A percentile compares a stretch with the other conserved stretches of the same genome.
Conservation (phyloP, 768 basidiomycete genomes). For the Calocybe gangraenosa region DNA sequence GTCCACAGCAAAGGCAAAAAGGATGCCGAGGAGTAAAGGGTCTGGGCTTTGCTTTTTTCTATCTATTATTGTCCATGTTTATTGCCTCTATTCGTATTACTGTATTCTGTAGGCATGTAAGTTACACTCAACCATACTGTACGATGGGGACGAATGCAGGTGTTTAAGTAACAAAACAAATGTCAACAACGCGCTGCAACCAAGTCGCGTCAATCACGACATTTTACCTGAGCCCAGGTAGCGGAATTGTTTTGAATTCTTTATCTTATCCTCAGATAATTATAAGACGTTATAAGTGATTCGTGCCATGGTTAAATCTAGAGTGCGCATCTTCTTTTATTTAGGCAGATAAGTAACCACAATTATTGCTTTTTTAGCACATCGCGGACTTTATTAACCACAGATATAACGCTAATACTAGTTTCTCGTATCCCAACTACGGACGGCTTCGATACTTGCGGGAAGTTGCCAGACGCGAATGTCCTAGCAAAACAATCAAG, state of each 20-base stretch:
- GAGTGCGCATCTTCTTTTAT: too few species aligned
- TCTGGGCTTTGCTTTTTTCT: conserved; percentile 1
- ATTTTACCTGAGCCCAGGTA: too few species aligned
- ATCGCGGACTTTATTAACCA: conserved; percentile 36
- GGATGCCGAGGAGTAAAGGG: conserved; percentile 31
- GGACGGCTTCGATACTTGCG: conserved; percentile 22
- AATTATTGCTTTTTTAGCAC: not conserved
- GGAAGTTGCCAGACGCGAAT: conserved; percentile 29
- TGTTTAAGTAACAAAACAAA: too few species aligned
- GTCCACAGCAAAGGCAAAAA: conserved; percentile 34
- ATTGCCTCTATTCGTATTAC: conserved; percentile 12
- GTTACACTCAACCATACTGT: conserved; percentile 10
- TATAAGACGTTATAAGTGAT: too few species aligned
- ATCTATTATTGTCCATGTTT: conserved; percentile 18
- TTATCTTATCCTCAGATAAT: too few species aligned
- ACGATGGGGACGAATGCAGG: conserved; percentile 12
- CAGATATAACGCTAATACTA: conserved; percentile 34
- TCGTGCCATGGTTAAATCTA: too few species aligned
- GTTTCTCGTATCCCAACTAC: conserved; percentile 22
- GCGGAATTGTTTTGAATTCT: too few species aligned
- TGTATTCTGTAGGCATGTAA: conserved; percentile 14
- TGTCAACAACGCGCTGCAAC: too few species aligned
- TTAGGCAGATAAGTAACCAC: too few species aligned
- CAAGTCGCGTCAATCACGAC: too few species aligned
- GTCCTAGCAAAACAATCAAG: conserved; percentile 24